These are phyloP conservation scores for Annulohypoxylon bovei DNA, from an alignment of 495 filamentous ascomycete species.

Conservation along the genomic window DNA sequence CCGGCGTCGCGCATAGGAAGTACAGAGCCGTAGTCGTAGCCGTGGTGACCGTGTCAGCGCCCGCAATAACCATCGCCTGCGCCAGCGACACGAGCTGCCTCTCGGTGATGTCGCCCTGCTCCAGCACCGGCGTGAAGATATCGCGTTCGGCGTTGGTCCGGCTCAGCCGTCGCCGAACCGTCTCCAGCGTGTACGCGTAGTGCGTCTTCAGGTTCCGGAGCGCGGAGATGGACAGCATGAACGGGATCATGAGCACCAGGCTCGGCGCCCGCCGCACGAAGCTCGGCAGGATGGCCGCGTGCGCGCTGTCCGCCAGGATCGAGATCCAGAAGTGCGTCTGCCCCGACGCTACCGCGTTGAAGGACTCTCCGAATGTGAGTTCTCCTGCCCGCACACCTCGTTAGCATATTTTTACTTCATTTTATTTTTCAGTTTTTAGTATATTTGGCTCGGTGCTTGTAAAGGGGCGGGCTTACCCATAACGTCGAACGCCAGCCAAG, in stretches of 20 bases:
- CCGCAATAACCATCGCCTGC: conserved; percentile 43
- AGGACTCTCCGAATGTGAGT: conserved; percentile 57
- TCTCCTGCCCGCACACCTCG: conserved; percentile 17
- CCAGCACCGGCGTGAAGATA: conserved; percentile 28
- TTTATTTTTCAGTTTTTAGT: background rate
- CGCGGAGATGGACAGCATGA: conserved; percentile 28
- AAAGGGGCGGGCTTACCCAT: conserved; percentile 49
- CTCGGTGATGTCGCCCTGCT: conserved; percentile 14
- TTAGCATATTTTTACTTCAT: background rate
- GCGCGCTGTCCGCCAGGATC: conserved; percentile 37
- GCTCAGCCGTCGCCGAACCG: conserved; percentile 20
- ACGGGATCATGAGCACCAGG: conserved; percentile 23
- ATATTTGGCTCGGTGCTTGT: background rate
- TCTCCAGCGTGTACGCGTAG: conserved; percentile 36
- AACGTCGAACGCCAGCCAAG: conserved; percentile 61
- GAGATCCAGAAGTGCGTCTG: conserved; percentile 59
- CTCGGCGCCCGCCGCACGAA: conserved; percentile 25
- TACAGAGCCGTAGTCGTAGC: conserved; percentile 33
- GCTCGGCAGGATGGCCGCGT: conserved; percentile 35
- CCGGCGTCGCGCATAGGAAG: conserved; percentile 48
- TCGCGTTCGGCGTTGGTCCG: conserved; percentile 6
- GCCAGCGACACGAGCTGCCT: conserved; percentile 35
- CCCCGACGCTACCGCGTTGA: conserved; percentile 56
- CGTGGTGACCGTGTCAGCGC: conserved; percentile 43
- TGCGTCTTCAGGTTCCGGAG: conserved; percentile 36